Base-by-base conservation (phyloP, 2,329 filamentous ascomycete species). In the Lecanosticta acicola region DNA sequence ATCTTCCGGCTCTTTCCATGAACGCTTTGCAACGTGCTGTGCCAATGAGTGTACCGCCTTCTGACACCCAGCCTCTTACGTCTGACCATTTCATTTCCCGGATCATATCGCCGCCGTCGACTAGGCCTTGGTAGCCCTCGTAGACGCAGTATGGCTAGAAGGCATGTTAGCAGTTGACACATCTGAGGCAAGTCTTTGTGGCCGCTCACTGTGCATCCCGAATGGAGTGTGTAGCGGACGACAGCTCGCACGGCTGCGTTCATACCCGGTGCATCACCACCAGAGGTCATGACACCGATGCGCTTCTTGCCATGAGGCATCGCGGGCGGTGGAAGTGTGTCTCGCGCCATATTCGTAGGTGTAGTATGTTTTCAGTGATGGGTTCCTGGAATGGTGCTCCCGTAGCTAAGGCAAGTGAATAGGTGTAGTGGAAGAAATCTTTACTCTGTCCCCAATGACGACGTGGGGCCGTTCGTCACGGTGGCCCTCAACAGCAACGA, bases 121-220 rank as follows among this genome's bases (percentile, higher is more conserved):
- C 91, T 43, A 98, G 77, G 34, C 93, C 93, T 64, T 97, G 89
- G 71, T 98, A 98, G 50, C 93, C 93, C 68, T 97, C 93, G 68
- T 91, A 93, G 65, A 75, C 67, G 44, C 68, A 71, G 57, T 64
- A 75, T 10, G 71, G n/a, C n/a, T n/a, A n/a, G n/a, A n/a, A n/a
- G n/a, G n/a, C n/a, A n/a, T n/a, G n/a, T n/a, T n/a, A n/a, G n/a
- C n/a, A n/a, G n/a, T n/a, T n/a, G n/a, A n/a, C n/a, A n/a, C n/a
- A n/a, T n/a, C n/a, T n/a, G n/a, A n/a, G n/a, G n/a, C n/a, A n/a
- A n/a, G n/a, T n/a, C n/a, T n/a, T n/a, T n/a, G n/a, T n/a, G n/a
- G n/a, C n/a, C n/a, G n/a, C n/a, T n/a, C n/a, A n/a, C 66, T 32
- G 71, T 68, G 63, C 73, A 75, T 46, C 71, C 71, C 68, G 86